Percentiles rank a stretch among this genome's conserved stretches.
Conservation (phyloP, 2,329 filamentous ascomycete species). For the Didymella lethalis region DNA sequence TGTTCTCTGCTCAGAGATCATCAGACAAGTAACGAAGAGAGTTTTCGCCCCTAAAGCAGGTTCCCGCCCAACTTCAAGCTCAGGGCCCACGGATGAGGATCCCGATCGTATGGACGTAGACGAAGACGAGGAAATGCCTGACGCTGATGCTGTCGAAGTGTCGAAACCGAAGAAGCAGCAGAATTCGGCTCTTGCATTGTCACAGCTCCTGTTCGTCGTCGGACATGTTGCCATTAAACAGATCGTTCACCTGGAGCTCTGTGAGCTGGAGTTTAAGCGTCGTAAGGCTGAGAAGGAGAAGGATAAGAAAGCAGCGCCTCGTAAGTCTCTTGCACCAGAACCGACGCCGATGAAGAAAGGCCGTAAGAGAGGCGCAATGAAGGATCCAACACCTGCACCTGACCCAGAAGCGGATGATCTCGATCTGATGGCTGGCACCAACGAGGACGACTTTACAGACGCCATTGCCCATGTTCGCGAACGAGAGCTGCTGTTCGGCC, state of each 20-base stretch:
- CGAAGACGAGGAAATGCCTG: constrained; percentile 33
- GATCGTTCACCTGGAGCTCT: constrained; percentile 97
- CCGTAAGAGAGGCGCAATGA: constrained; percentile 50
- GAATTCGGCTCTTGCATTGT: constrained; percentile 77
- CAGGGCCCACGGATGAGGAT: constrained; percentile 43
- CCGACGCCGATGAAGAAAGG: constrained; percentile 52
- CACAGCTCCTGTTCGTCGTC: constrained; percentile 92
- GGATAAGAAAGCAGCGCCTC: constrained; percentile 67
- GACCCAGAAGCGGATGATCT: constrained; percentile 81
- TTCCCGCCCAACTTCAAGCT: constrained; percentile 42
- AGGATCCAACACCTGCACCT: constrained; percentile 55
- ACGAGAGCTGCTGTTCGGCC: constrained; percentile 82
- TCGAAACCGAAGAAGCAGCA: constrained; percentile 59
- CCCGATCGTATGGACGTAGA: constrained; percentile 23
- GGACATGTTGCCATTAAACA: constrained; percentile 98
- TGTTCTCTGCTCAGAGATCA: constrained; percentile 87
- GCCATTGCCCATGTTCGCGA: constrained; percentile 86
- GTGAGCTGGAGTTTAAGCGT: constrained; percentile 96
- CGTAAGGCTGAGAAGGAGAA: constrained; percentile 91
- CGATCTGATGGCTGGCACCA: constrained; percentile 95
- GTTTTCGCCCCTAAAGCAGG: constrained; percentile 72
- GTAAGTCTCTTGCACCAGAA: constrained; percentile 42
- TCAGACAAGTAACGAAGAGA: constrained; percentile 82
- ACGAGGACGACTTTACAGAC: constrained; percentile 91
- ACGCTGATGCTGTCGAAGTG: constrained; percentile 39